Evolutionary conservation across 768 basidiomycete species (phyloP), one percentile per base, ranked within the genome.

Genomic region (Tricholoma saponaceum): DNA sequence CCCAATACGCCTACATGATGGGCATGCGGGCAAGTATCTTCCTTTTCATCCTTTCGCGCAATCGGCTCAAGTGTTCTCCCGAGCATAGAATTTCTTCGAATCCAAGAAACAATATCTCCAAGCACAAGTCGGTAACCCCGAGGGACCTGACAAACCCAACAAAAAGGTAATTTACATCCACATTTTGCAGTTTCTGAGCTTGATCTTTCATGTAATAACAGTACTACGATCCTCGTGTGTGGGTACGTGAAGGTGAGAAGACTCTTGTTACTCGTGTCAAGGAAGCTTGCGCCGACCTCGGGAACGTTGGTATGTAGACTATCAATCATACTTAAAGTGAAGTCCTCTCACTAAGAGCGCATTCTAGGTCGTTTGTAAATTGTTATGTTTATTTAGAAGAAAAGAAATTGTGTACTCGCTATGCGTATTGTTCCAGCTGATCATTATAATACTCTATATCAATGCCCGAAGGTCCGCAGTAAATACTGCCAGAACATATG

Each of bases 211-310:
- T 39, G 20, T 7, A 16, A 58, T 60, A 26, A 14, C 61, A 90
- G 89, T 89, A 73, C 80, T 96, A 96, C 76, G 94, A 96, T 73
- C 95, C 95, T 51, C 92, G 96, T 79, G 88, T 95, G 58, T 99
- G 96, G 96, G 94, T 99, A 52, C 91, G 96, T 67, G 94, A 97
- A 76, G 95, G 95, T 63, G 95, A 98, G 80, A 95, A 95, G 85
- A 96, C 94, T 18, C 83, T 98, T 63, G 49, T 72, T 50, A 82
- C 72, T 60, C 92, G 96, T 69, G 92, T 97, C 77, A 92, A 94
- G 76, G 88, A 90, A 72, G 95, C 96, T n/a, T 95, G 93, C 76
- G 64, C 72, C 43, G 96, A 99, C 75, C 83, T 99, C 59, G 92
- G 89, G 63, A 92, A 80, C 64, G 70, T 75, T 57, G 66, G 71